These are phyloP conservation scores for Exserohilum rostratum DNA, from an alignment of 2,329 filamentous ascomycete species.

Conservation along the genomic window DNA sequence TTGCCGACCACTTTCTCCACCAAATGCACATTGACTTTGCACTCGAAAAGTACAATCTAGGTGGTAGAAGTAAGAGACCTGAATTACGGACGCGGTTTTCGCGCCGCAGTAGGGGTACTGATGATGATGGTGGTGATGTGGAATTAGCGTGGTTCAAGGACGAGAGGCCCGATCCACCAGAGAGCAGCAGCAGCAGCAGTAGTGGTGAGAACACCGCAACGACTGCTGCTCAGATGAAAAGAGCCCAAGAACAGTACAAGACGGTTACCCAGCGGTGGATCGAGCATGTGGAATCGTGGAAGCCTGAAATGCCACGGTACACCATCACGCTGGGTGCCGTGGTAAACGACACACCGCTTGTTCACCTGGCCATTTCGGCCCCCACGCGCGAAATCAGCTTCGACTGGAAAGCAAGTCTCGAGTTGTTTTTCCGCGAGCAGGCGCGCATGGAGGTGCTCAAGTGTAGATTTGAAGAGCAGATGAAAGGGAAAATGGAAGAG, in stretches of 20 bases:
- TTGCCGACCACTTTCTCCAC: slow-evolving; percentile 31
- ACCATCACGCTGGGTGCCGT: slow-evolving; percentile 35
- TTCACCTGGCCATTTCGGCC: slow-evolving; percentile 27
- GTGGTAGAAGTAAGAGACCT: slow-evolving; percentile 36
- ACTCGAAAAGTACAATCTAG: slow-evolving; percentile 43
- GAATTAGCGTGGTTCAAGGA: slow-evolving; percentile 28
- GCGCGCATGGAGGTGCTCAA: slow-evolving; percentile 17
- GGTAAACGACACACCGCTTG: slow-evolving; percentile 43
- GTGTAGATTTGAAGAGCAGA: slow-evolving; percentile 13
- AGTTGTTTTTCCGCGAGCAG: slow-evolving; percentile 42
- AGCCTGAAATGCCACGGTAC: slow-evolving; percentile 41
- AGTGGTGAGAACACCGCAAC: no score
- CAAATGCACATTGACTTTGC: slow-evolving; percentile 35
- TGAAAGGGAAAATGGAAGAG: slow-evolving; percentile 8
- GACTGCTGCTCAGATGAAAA: no score
- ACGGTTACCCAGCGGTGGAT: slow-evolving; percentile 37
- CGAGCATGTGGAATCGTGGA: slow-evolving; percentile 28
- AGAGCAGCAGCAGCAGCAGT: neutral
- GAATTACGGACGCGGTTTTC: slow-evolving; percentile 32
- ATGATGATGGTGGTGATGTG: neutral
- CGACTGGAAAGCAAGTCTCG: slow-evolving; percentile 37
- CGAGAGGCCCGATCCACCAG: slow-evolving; percentile 8
- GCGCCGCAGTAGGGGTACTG: slow-evolving; percentile 18
- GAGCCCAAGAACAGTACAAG: slow-evolving; percentile 9
- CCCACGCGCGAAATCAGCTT: slow-evolving; percentile 30